Base-by-base conservation (phyloP, 148 eudicot genomes). In the Amaranthus hypochondriacus region DNA sequence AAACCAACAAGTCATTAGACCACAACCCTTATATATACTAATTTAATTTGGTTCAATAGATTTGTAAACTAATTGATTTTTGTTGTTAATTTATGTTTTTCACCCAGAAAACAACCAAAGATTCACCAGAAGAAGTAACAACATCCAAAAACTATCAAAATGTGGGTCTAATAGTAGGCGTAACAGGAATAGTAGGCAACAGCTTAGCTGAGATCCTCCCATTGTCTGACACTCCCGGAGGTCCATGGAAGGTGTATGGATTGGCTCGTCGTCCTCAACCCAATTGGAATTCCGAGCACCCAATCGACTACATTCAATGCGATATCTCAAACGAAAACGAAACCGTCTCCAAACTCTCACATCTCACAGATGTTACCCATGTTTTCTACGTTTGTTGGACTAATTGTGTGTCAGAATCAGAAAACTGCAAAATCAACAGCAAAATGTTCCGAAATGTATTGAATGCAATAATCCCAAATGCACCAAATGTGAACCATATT, bases 141-240 rank as follows among this genome's bases (percentile, higher is more conserved):
- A 1, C 79, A 6, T 55, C 83, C 2, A 73, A 69, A 47, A 70
- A 51, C 58, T 78, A 53, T 64, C 82, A 79, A 15, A 84, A 84
- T 65, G 84, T 81, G 7, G 84, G 71, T 4, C 72, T 84, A 49
- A 77, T 84, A 5, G 65, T 84, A 3, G 87, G 87, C 9, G 81
- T 79, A 4, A 84, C 87, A 3, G 87, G 87, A 1, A 79, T 84
- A 44, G 84, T 84, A 3, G 87, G 87, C 56, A 84, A 81, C 76
- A 84, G 87, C 67, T 72, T 84, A 7, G 84, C 87, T 4, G 87
- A 84, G 69, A 81, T 81, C 73, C 84, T 84, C 39, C 87, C 87
- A 2, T 80, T 84, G 18, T 62, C 84, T 3, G 86, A 84, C 70
- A 84, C 84, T 0, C 87, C 87, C 3, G 87, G 86, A 12, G 84